Percentiles rank a stretch among this genome's conserved stretches.
Conservation (phyloP, 257 asterid species). For the Linaria vulgaris region DNA sequence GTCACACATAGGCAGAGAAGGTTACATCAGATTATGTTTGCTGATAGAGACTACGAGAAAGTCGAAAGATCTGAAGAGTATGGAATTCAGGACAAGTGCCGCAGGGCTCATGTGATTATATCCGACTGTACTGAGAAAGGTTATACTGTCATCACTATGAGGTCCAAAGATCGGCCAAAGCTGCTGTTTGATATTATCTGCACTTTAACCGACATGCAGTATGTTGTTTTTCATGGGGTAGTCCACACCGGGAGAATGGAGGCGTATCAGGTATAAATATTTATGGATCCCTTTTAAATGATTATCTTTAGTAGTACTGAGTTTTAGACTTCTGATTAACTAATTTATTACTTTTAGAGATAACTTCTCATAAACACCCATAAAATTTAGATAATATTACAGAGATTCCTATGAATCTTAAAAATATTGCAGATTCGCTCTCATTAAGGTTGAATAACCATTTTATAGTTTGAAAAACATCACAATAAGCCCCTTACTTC, state of each 20-base stretch:
- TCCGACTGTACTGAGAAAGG: conserved; percentile 61
- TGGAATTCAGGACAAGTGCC: conserved; percentile 36
- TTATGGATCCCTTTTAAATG: background rate
- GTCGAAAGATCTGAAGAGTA: conserved; percentile 32
- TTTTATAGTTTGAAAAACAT: too few relatives aligned
- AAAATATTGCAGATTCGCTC: too few relatives aligned
- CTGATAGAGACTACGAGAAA: conserved; percentile 69
- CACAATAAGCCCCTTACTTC: too few relatives aligned
- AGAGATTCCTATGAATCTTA: too few relatives aligned
- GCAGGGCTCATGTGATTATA: conserved; percentile 54
- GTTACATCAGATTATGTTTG: conserved; percentile 85
- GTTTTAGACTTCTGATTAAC: background rate
- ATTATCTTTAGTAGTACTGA: background rate
- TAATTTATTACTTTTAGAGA: background rate
- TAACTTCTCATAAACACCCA: too few relatives aligned
- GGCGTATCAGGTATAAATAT: conserved; percentile 68
- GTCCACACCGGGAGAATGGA: conserved; percentile 66
- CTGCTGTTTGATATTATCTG: conserved; percentile 75
- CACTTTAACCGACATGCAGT: conserved; percentile 85
- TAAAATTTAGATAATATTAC: too few relatives aligned
- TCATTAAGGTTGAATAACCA: too few relatives aligned
- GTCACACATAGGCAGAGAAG: conserved; percentile 72
- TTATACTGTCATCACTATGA: conserved; percentile 72
- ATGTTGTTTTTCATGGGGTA: conserved; percentile 77
- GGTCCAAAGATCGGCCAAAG: conserved; percentile 76